phyloP scores from a whole-genome alignment of 1,284 basidiomycete species.

The Pseudozyma pruni region DNA sequence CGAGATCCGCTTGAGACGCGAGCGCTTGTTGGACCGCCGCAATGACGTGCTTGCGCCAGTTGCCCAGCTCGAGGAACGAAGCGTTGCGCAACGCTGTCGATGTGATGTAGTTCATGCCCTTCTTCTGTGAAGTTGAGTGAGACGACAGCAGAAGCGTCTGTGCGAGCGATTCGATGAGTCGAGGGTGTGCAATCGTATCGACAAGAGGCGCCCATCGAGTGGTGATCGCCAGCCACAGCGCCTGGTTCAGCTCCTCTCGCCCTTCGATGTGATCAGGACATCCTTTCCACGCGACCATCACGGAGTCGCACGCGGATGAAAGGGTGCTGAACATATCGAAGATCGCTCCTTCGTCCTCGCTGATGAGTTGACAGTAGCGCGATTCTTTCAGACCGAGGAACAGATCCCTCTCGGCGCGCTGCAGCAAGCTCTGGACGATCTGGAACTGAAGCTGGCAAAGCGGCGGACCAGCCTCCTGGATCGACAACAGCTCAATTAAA shows the following conservation, averaged over 20 bases:
- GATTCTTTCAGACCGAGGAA: slow-evolving; percentile 15
- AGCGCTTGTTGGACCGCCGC: slow-evolving; percentile 7
- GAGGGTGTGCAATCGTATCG: slow-evolving; percentile 16
- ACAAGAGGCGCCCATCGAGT: slow-evolving; percentile 45
- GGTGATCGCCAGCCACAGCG: slow-evolving; percentile 47
- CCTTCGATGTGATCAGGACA: slow-evolving; percentile 2
- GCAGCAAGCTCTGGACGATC: slow-evolving; percentile 36
- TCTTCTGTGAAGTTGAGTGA: not conserved
- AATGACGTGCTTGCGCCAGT: slow-evolving; percentile 40
- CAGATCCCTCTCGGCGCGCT: slow-evolving; percentile 36
- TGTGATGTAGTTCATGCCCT: slow-evolving; percentile 16
- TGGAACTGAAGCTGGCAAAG: slow-evolving; percentile 23
- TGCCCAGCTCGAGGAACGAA: slow-evolving; percentile 49
- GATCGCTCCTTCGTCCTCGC: slow-evolving; percentile 2
- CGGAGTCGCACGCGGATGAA: not conserved
- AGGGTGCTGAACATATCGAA: slow-evolving; percentile 7
- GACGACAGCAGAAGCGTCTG: slow-evolving; percentile 7
- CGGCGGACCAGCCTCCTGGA: not conserved
- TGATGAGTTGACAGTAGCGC: slow-evolving; percentile 25
- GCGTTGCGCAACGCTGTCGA: slow-evolving; percentile 33
- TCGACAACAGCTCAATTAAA: slow-evolving; percentile 18
- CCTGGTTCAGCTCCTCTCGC: slow-evolving; percentile 23
- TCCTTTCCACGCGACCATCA: slow-evolving; percentile 16
- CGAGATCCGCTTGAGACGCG: slow-evolving; percentile 1
- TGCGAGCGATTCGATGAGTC: slow-evolving; percentile 18